phyloP scores from a whole-genome alignment of 208 protist genomes.

The Leptomonas seymouri region DNA sequence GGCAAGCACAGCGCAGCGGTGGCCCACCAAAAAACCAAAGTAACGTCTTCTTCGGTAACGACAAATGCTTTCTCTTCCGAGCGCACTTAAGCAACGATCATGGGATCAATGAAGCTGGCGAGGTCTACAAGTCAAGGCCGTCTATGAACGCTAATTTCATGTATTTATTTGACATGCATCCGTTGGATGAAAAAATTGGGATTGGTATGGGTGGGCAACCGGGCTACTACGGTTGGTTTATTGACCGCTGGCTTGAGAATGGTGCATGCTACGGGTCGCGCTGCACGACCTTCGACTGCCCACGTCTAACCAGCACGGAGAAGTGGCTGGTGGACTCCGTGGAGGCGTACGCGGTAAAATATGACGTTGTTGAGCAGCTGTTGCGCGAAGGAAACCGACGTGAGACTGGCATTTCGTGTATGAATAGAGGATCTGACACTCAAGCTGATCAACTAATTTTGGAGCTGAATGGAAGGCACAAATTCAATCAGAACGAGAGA shows the following conservation, averaged over 20 bases:
- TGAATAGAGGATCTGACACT: conserved; percentile 32
- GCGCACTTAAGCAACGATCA: neutral
- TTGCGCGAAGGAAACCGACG: neutral
- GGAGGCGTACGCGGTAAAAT: conserved; percentile 64
- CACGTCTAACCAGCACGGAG: conserved; percentile 45
- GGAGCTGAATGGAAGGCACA: conserved; percentile 52
- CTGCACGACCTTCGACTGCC: conserved; percentile 64
- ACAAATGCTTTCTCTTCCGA: conserved; percentile 67
- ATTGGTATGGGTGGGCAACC: conserved; percentile 77
- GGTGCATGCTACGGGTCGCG: conserved; percentile 43
- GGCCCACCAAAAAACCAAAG: conserved; percentile 41
- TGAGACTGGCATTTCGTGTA: conserved; percentile 17
- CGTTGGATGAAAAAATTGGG: conserved; percentile 48
- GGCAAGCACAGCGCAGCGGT: conserved; percentile 20
- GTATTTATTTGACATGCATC: conserved; percentile 76
- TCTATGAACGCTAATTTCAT: conserved; percentile 77
- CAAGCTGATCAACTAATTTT: conserved; percentile 55
- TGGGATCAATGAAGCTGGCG: conserved; percentile 7
- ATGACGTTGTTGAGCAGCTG: conserved; percentile 34
- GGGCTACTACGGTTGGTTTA: conserved; percentile 69
- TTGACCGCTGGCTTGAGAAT: conserved; percentile 73
- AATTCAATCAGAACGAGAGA: conserved; percentile 51
- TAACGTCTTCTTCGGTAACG: conserved; percentile 65
- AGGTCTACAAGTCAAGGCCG: conserved; percentile 37
- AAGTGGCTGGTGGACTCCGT: conserved; percentile 53